Percentiles rank a stretch among this genome's conserved stretches.
Conservation (phyloP, 2,329 filamentous ascomycete genomes). For the Xylaria hypoxylon region DNA sequence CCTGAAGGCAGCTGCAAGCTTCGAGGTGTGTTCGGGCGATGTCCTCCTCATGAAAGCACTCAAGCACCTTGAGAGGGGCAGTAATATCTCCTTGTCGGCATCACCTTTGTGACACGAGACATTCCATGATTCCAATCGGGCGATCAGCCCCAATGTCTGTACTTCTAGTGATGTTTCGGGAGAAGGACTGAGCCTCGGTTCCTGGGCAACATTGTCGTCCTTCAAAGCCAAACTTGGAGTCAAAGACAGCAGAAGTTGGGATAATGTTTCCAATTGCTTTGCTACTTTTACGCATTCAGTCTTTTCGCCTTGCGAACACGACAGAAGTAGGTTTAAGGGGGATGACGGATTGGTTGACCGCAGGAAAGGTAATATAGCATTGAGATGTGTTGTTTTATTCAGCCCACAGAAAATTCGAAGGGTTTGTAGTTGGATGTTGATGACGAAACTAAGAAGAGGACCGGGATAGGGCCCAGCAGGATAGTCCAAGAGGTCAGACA, state of each 20-base stretch:
- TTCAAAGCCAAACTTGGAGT: conserved; percentile 74
- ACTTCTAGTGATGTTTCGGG: conserved; percentile 71
- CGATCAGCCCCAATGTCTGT: conserved; percentile 71
- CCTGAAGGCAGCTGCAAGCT: conserved; percentile 53
- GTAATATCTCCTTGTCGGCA: conserved; percentile 72
- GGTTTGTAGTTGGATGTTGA: conserved; percentile 72
- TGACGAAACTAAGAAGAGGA: conserved; percentile 65
- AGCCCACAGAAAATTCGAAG: conserved; percentile 71
- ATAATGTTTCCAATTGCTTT: conserved; percentile 74
- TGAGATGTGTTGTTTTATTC: conserved; percentile 69
- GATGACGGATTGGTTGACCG: conserved; percentile 65
- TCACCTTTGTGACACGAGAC: conserved; percentile 70
- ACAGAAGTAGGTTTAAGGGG: conserved; percentile 67
- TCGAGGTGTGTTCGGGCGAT: conserved; percentile 54
- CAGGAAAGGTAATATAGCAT: conserved; percentile 68
- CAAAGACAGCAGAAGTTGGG: conserved; percentile 73
- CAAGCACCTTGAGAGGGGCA: conserved; percentile 73
- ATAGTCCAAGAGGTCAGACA: conserved; percentile 73
- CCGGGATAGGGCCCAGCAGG: conserved; percentile 57
- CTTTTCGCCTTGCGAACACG: conserved; percentile 56
- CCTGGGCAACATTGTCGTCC: conserved; percentile 67
- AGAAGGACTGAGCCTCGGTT: conserved; percentile 65
- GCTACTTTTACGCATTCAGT: conserved; percentile 68
- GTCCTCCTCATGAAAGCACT: conserved; percentile 69
- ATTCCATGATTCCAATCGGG: conserved; percentile 74